These are phyloP conservation scores for Stagonosporopsis rhizophila DNA, from an alignment of 2,329 filamentous ascomycete species.

Conservation along the genomic window DNA sequence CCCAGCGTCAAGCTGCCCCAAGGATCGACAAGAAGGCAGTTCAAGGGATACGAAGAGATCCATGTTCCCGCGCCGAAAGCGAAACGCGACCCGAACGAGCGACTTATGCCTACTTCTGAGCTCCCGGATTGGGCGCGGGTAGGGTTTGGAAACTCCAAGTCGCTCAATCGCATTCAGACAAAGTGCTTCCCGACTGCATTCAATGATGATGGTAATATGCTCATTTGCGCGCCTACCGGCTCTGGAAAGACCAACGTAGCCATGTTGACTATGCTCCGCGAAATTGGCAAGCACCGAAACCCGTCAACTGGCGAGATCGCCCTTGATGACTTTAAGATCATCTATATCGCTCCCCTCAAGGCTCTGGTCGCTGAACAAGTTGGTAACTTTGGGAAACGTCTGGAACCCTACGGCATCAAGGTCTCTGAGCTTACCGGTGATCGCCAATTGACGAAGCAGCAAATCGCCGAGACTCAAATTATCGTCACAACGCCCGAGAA, in stretches of 20 bases:
- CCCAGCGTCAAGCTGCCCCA: slow-evolving; percentile 92
- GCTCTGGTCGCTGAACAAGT: slow-evolving; percentile 97
- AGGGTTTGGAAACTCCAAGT: slow-evolving; percentile 85
- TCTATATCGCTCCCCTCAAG: slow-evolving; percentile 96
- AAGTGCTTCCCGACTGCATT: slow-evolving; percentile 93
- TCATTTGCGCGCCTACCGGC: slow-evolving; percentile 95
- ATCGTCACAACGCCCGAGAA: slow-evolving; percentile 99
- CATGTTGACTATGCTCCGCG: slow-evolving; percentile 94
- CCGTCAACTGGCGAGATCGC: slow-evolving; percentile 91
- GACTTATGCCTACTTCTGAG: slow-evolving; percentile 78
- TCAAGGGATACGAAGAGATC: slow-evolving; percentile 98
- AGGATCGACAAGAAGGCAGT: slow-evolving; percentile 91
- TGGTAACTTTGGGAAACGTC: slow-evolving; percentile 91
- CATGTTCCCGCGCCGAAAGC: slow-evolving; percentile 94
- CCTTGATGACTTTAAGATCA: slow-evolving; percentile 96
- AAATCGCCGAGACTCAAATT: slow-evolving; percentile 96
- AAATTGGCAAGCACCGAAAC: slow-evolving; percentile 94
- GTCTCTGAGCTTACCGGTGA: slow-evolving; percentile 98
- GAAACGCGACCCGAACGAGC: slow-evolving; percentile 78
- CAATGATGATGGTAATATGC: slow-evolving; percentile 93
- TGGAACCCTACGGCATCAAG: slow-evolving; percentile 88
- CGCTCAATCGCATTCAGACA: slow-evolving; percentile 94
- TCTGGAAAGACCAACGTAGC: slow-evolving; percentile 99
- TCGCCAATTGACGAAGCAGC: slow-evolving; percentile 96
- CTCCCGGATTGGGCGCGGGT: slow-evolving; percentile 90